Evolutionary conservation across 1,284 basidiomycete species (phyloP), one percentile per base, ranked within the genome.

Genomic region (Neotropicomus parvogracilis): DNA sequence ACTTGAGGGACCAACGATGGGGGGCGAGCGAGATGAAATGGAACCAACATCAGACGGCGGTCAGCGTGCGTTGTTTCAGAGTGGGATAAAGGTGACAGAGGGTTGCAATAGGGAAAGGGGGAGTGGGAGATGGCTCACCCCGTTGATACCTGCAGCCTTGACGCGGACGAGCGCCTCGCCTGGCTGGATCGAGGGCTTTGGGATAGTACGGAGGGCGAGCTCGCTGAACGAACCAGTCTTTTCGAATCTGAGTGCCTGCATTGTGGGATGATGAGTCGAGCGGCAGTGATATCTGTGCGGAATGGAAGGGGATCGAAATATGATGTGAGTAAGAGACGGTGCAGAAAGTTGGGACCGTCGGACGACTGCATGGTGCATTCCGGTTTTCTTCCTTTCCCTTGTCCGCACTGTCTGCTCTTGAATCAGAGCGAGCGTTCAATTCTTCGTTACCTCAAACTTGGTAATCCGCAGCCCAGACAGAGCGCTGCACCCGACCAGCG

Each of bases 181-280:
- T 4, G 66, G 52, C 11, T 45, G 26, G 28, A 69, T 41, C 35
- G 10, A 12, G 14, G 65, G 65, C 37, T 54, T 67, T 1, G 50
- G 38, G n/a, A 68, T 24, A 2, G 53, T 54, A 19, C 34, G 40
- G 31, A 68, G 41, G 10, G 44, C 33, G 12, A 66, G 57, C 3
- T 59, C 50, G 37, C 65, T 55, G 28, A 66, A 54, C 3, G 68
- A 68, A 14, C 65, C 65, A 8, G 62, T 62, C 44, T 58, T 56
- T 29, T 62, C 63, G 37, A 69, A 66, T 44, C 58, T 54, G 21
- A 66, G 64, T 2, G 68, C 65, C 32, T 65, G 63, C 65, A 66
- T 66, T 7, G 46, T 54, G 3, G 49, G 44, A 35, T 21, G 42
- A 42, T 26, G 44, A 36, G 4, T 16, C 29, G 13, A 27, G 33